These are phyloP conservation scores for Cladosporium sp. DNA, from an alignment of 2,329 filamentous ascomycete species.

Conservation along the genomic window DNA sequence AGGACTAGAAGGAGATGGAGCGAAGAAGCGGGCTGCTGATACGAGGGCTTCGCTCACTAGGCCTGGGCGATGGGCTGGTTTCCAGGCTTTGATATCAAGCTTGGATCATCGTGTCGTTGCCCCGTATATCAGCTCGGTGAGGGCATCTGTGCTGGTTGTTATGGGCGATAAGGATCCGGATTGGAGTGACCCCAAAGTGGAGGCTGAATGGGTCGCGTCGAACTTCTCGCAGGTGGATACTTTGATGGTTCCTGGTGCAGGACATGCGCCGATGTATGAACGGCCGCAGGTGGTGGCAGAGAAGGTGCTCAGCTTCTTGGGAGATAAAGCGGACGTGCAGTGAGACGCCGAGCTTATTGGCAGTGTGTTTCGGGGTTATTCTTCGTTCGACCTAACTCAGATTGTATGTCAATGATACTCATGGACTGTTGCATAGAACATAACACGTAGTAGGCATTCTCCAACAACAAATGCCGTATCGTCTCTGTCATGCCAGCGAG, in stretches of 20 bases:
- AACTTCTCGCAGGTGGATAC: slow-evolving; percentile 5
- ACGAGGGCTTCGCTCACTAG: slow-evolving; percentile 5
- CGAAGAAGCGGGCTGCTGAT: neutral
- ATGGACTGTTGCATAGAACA: neutral
- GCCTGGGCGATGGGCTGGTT: slow-evolving; percentile 18
- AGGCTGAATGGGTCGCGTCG: slow-evolving; percentile 17
- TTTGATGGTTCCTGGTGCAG: slow-evolving; percentile 12
- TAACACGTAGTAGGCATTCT: neutral
- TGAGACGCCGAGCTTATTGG: neutral
- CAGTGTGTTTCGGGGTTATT: neutral
- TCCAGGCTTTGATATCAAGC: slow-evolving; percentile 17
- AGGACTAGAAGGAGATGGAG: slow-evolving; percentile 8
- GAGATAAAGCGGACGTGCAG: neutral
- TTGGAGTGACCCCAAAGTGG: neutral
- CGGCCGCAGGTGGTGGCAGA: slow-evolving; percentile 5
- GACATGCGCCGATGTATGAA: slow-evolving; percentile 18
- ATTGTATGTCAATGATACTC: neutral
- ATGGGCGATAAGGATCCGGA: slow-evolving; percentile 21
- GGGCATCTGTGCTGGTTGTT: slow-evolving; percentile 16
- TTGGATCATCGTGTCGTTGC: slow-evolving; percentile 17
- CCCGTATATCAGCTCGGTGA: slow-evolving; percentile 13
- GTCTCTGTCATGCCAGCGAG: neutral
- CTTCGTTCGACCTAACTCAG: neutral
- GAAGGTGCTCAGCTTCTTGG: slow-evolving; percentile 12
- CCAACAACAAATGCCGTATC: neutral